phyloP scores from a whole-genome alignment of 768 basidiomycete species.

The Imleria badia region DNA sequence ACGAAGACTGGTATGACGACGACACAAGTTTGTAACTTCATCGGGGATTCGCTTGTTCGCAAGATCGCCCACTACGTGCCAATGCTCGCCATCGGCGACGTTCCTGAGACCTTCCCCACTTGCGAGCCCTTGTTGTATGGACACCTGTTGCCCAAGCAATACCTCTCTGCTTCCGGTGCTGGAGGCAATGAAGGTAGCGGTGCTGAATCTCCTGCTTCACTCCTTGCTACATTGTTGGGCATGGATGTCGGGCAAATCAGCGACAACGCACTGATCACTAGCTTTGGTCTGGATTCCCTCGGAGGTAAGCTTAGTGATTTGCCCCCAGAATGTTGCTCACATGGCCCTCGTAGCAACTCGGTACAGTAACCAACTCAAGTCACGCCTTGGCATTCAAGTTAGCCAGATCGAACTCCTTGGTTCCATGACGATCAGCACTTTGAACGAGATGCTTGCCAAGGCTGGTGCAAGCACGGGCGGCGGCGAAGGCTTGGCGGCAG shows the following conservation, averaged over 20 bases:
- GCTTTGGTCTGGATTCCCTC: constrained; percentile 25
- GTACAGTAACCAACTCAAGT: constrained; percentile 31
- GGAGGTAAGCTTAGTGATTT: constrained; percentile 19
- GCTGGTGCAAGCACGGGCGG: constrained; percentile 9
- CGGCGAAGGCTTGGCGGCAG: constrained; percentile 5
- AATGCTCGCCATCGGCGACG: constrained; percentile 26
- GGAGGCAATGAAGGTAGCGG: constrained; percentile 10
- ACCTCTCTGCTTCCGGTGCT: constrained; percentile 14
- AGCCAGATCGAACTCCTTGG: constrained; percentile 27
- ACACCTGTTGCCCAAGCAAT: constrained; percentile 24
- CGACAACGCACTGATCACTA: constrained; percentile 31
- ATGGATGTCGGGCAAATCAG: constrained; percentile 30
- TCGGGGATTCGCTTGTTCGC: constrained; percentile 30
- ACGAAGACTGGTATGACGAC: constrained; percentile 34
- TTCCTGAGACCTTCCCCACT: constrained; percentile 24
- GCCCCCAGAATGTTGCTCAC: not conserved
- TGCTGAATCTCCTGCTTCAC: constrained; percentile 24
- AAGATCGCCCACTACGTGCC: constrained; percentile 32
- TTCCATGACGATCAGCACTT: constrained; percentile 21
- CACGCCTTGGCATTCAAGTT: constrained; percentile 26
- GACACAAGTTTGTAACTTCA: constrained; percentile 32
- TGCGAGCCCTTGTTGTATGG: constrained; percentile 30
- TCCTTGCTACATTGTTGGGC: constrained; percentile 24
- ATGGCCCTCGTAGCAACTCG: constrained; percentile 21
- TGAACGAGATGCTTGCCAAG: constrained; percentile 28